Evolutionary conservation across 345 rosid species (phyloP).

Genomic region (Eucalyptus coolabah): DNA sequence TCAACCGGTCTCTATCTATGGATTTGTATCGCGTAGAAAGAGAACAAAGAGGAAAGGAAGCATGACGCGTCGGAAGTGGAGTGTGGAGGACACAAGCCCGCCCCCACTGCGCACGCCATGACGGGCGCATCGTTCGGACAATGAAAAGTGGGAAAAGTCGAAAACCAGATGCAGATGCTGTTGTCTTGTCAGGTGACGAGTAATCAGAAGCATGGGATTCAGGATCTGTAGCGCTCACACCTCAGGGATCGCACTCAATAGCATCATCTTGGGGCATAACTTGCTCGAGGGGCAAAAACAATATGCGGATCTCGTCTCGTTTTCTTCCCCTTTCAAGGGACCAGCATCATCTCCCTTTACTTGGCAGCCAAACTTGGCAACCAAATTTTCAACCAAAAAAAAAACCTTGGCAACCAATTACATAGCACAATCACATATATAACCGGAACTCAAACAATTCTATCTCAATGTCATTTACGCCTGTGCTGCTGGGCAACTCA

Average conservation of each 20-base stretch:
- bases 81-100: conserved; percentile 1
- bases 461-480: not conserved
- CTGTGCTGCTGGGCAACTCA: not conserved
- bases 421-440: not conserved
- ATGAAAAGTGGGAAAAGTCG: not conserved
- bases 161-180: not conserved
- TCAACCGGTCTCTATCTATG: not conserved
- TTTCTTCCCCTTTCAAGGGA: not conserved
- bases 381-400: not conserved
- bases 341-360: not conserved
- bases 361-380: not conserved
- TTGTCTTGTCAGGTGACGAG: not conserved
- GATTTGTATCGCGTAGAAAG: not conserved
- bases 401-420: not conserved
- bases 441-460: not conserved
- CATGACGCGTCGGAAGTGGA: not conserved
- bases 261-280: not conserved
- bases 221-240: not conserved
- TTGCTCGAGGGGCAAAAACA: not conserved
- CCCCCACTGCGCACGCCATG: not conserved
- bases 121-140: not conserved
- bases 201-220: not conserved
- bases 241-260: not conserved
- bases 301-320: not conserved
- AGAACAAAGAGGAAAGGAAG: not conserved